phyloP scores from a whole-genome alignment of 805 yeast species.

The Kodamaea kaohsiungensis region DNA sequence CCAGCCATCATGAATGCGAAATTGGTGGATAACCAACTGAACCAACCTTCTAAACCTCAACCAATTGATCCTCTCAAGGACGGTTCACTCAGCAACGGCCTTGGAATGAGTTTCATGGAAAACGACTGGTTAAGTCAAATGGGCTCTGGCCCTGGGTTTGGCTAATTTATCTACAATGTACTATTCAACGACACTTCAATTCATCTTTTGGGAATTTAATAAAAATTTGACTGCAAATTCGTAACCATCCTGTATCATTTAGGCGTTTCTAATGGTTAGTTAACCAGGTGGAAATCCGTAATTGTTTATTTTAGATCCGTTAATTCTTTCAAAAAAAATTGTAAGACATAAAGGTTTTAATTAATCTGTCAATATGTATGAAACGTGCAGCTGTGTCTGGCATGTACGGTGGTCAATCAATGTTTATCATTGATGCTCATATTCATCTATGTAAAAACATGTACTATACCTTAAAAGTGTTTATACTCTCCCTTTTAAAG shows the following conservation, averaged over 20 bases:
- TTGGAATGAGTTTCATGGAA: slow-evolving; percentile 12
- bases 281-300: too few species aligned
- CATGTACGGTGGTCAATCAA: too few species aligned
- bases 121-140: slow-evolving; percentile 34
- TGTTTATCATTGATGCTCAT: too few species aligned
- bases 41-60: slow-evolving; percentile 6
- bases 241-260: background rate
- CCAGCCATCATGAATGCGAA: slow-evolving; percentile 9
- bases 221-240: background rate
- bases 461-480: too few species aligned
- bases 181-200: background rate
- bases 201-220: background rate
- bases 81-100: slow-evolving; percentile 6
- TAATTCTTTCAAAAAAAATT: background rate
- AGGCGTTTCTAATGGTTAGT: background rate
- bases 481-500: background rate
- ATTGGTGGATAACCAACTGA: background rate
- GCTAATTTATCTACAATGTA: slow-evolving; percentile 7
- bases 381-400: too few species aligned
- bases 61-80: slow-evolving; percentile 8
- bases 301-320: too few species aligned
- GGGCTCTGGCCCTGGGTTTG: slow-evolving; percentile 36
- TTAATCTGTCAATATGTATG: too few species aligned
- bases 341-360: too few species aligned
- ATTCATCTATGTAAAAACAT: too few species aligned